Conservation (phyloP, 192 early-diverging fungal genomes). For the Pilobolus umbonatus region DNA sequence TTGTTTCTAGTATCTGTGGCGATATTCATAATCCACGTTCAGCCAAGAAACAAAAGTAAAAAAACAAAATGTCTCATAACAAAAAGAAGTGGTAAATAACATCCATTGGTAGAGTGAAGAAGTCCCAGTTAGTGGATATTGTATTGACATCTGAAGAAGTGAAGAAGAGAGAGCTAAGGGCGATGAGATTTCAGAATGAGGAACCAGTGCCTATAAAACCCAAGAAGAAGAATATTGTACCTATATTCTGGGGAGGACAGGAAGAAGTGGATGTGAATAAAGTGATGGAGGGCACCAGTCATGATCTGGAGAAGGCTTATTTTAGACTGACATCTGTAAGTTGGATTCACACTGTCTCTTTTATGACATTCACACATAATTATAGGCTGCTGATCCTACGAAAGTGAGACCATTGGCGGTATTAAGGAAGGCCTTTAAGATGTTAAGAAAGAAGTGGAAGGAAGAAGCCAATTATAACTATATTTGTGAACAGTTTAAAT, state of each 20-base stretch:
- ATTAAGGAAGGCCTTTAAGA: constrained; percentile 69
- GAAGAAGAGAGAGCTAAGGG: constrained; percentile 1
- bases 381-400: constrained; percentile 80
- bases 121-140: neutral
- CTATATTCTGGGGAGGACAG: constrained; percentile 26
- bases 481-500: constrained; percentile 97
- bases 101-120: neutral
- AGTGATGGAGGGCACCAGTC: constrained; percentile 80
- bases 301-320: constrained; percentile 86
- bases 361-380: neutral
- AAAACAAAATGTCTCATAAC: neutral
- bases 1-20: neutral
- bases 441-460: constrained; percentile 77
- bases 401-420: constrained; percentile 85
- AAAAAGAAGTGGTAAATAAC: neutral
- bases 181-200: constrained; percentile 10
- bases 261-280: constrained; percentile 75
- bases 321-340: constrained; percentile 84
- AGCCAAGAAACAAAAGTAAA: neutral
- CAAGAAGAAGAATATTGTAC: neutral
- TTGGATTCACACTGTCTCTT: neutral
- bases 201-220: neutral
- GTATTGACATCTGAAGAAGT: constrained; percentile 10
- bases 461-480: constrained; percentile 87
- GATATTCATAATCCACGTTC: neutral